Evolutionary conservation across 805 yeast species (phyloP).

Genomic region (Candida nanaspora): DNA sequence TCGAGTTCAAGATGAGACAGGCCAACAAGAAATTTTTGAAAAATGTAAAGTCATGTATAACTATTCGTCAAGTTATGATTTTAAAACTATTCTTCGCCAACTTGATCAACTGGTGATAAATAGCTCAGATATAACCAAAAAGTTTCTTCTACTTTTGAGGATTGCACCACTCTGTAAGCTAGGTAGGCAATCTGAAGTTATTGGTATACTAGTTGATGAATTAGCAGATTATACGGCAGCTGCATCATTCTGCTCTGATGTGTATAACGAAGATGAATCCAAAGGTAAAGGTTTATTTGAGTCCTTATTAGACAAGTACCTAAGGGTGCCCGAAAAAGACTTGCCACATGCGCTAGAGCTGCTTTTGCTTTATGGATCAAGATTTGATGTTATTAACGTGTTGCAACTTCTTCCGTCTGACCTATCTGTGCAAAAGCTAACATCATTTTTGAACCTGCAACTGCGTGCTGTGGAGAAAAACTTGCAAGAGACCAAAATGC

Average conservation of each 20-base stretch:
- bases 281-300: constrained; percentile 41
- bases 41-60: constrained; percentile 30
- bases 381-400: constrained; percentile 26
- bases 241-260: constrained; percentile 47
- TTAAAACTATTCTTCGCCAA: constrained; percentile 26
- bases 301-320: constrained; percentile 36
- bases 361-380: constrained; percentile 36
- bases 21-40: constrained; percentile 14
- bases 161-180: constrained; percentile 53
- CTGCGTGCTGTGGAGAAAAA: constrained; percentile 33
- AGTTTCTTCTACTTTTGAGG: constrained; percentile 32
- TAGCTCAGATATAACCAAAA: background rate
- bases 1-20: constrained; percentile 1
- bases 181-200: constrained; percentile 54
- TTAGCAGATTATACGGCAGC: constrained; percentile 53
- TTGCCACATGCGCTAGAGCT: constrained; percentile 30
- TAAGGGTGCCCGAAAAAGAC: constrained; percentile 11
- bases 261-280: constrained; percentile 30
- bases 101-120: no score
- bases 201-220: constrained; percentile 53
- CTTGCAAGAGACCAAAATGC: constrained; percentile 33
- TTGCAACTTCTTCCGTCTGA: constrained; percentile 45
- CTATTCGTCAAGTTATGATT: constrained; percentile 29
- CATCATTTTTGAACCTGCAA: constrained; percentile 36
- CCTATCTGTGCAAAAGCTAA: constrained; percentile 37